Evolutionary conservation across 2,329 filamentous ascomycete species (phyloP).

Genomic region (Pseudogymnoascus sp.): DNA sequence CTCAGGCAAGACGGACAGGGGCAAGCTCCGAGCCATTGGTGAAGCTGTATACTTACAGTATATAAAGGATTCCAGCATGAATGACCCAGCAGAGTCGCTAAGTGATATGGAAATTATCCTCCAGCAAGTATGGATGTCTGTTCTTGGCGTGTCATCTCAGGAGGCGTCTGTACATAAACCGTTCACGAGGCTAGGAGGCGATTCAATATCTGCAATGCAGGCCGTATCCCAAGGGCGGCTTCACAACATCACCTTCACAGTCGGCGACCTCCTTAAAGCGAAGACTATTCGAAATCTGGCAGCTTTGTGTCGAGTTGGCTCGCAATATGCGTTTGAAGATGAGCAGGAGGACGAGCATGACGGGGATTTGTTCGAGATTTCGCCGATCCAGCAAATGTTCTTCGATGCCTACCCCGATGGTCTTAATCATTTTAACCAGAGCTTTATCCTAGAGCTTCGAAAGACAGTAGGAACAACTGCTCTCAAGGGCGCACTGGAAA

Average conservation of each 20-base stretch:
- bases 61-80: not conserved
- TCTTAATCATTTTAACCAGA: slow-evolving; percentile 22
- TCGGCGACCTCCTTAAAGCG: slow-evolving; percentile 17
- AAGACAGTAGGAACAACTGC: not conserved
- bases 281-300: slow-evolving; percentile 13
- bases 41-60: not conserved
- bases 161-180: slow-evolving; percentile 8
- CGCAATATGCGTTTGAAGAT: not conserved
- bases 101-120: not conserved
- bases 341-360: slow-evolving; percentile 8
- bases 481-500: slow-evolving; percentile 22
- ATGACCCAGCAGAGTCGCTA: slow-evolving; percentile 14
- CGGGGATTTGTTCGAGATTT: slow-evolving; percentile 15
- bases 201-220: slow-evolving; percentile 20
- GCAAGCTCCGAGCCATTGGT: not conserved
- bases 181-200: slow-evolving; percentile 14
- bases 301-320: not conserved
- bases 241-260: slow-evolving; percentile 13
- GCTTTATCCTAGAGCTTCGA: slow-evolving; percentile 17
- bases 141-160: not conserved
- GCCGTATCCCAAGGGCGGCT: slow-evolving; percentile 13
- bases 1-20: slow-evolving; percentile 15
- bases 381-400: slow-evolving; percentile 23
- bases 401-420: slow-evolving; percentile 16
- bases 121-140: not conserved